A percentile compares a stretch with the other conserved stretches of the same genome.
These are phyloP conservation scores for Penicillium lividum DNA, from an alignment of 495 filamentous ascomycete species.

Conservation along the genomic window DNA sequence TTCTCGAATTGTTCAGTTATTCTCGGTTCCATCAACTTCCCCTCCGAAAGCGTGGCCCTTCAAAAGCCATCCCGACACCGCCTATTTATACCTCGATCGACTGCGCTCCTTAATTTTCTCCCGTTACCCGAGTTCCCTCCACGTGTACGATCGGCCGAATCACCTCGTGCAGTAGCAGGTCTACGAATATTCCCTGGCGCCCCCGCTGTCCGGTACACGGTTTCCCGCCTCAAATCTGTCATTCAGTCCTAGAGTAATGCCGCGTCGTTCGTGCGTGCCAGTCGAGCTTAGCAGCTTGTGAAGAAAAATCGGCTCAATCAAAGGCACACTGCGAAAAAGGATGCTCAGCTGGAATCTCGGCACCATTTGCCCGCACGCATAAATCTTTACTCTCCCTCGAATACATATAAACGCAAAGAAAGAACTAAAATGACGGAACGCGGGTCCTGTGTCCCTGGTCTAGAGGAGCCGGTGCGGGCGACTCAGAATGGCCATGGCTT, in stretches of 20 bases:
- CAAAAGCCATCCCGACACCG: conserved; percentile 13
- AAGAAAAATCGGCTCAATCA: conserved; percentile 16
- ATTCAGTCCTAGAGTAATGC: conserved; percentile 40
- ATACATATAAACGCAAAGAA: conserved; percentile 12
- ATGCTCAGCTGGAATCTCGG: conserved; percentile 28
- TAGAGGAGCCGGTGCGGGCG: conserved; percentile 33
- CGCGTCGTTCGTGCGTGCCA: conserved; percentile 32
- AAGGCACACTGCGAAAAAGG: conserved; percentile 13
- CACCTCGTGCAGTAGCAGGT: conserved; percentile 44
- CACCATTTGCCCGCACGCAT: conserved; percentile 22
- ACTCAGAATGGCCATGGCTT: conserved; percentile 32
- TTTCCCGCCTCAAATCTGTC: conserved; percentile 15
- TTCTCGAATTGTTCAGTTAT: conserved; percentile 16
- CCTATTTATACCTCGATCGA: conserved; percentile 25
- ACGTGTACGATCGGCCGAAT: conserved; percentile 25
- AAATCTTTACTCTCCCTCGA: conserved; percentile 4
- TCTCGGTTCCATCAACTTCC: background rate
- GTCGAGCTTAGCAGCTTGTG: conserved; percentile 36
- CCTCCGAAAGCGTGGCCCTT: conserved; percentile 1
- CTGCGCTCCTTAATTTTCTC: conserved; percentile 20
- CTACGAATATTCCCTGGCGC: conserved; percentile 18
- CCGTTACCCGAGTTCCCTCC: conserved; percentile 7
- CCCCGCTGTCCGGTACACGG: conserved; percentile 42
- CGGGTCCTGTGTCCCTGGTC: conserved; percentile 32
- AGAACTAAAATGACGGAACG: conserved; percentile 40